These are phyloP conservation scores for Manihot esculenta DNA, from an alignment of 441 rosid species.

Conservation along the genomic window DNA sequence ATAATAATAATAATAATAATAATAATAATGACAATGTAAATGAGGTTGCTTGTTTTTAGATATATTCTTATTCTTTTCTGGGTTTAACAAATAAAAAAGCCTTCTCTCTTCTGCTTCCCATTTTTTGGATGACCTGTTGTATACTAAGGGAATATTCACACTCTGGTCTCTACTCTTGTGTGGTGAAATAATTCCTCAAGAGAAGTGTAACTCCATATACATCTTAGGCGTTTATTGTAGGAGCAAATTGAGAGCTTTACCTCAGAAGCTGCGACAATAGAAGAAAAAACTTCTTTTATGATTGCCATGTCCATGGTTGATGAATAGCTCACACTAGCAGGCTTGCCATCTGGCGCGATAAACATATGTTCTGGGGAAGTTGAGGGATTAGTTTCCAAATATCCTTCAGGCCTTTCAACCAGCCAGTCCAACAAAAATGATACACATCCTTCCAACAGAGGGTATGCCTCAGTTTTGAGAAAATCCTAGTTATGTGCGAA, in stretches of 20 bases:
- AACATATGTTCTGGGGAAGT: conserved; percentile 93
- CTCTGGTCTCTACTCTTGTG: too few species aligned
- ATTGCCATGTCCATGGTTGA: conserved; percentile 93
- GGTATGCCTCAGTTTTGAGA: conserved; percentile 67
- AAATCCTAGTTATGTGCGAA: conserved; percentile 52
- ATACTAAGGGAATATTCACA: too few species aligned
- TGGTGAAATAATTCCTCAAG: too few species aligned
- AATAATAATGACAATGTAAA: too few species aligned
- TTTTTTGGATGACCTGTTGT: too few species aligned
- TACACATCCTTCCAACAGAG: conserved; percentile 84
- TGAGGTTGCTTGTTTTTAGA: too few species aligned
- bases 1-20: too few species aligned
- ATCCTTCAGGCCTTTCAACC: conserved; percentile 67
- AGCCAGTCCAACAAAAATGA: conserved; percentile 88
- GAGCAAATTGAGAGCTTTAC: conserved; percentile 36
- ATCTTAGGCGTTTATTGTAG: too few species aligned
- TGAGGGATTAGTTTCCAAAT: conserved; percentile 85
- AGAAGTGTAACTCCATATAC: too few species aligned
- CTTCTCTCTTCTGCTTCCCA: too few species aligned
- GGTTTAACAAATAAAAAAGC: too few species aligned
- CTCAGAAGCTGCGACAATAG: conserved; percentile 70
- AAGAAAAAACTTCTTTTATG: conserved; percentile 71
- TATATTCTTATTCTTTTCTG: too few species aligned
- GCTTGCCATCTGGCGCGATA: conserved; percentile 69
- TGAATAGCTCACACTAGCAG: conserved; percentile 84